Evolutionary conservation across 108 stramenopile species (phyloP), one percentile per base, ranked within the genome.

Genomic region (Cyclotella sp.): DNA sequence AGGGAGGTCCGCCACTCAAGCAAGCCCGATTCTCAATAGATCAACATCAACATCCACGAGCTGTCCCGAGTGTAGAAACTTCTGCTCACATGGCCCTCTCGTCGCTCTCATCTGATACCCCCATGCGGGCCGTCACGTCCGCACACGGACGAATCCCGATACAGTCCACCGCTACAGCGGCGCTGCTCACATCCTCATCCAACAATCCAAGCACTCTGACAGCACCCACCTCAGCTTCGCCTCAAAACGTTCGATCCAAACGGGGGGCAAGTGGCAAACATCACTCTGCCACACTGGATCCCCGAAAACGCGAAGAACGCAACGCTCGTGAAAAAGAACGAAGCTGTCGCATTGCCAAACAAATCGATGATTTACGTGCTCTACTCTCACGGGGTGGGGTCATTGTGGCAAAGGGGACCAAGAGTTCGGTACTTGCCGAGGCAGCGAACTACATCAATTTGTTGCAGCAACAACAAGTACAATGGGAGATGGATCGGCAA

Each of bases 241-340:
- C 46, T 34, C 29, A 45, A 14, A 45, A 47, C 10, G 29, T 34
- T 24, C 64, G 46, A 5, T 28, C 64, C 3, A 47, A 47, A 47
- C 64, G 64, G 1, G 46, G 39, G 45, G 51, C 73, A 15, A 67
- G 55, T 16, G 75, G 52, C 46, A 68, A 68, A 19, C 71, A 65
- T 64, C 58, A 60, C 44, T 65, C 71, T 29, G 67, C 67, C 47
- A 61, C 76, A 40, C 19, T 73, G 15, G 80, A 84, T 45, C 88
- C 87, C 0, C 28, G 51, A 27, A 95, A 90, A 59, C 81, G 94
- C 8, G 89, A 92, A 66, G 92, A 96, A 84, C 84, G 95, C 8
- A 96, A 96, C 75, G 89, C 88, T 45, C 84, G 95, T 18, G 95
- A 96, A 71, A 96, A 96, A 76, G 93, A 94, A 58, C 82, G 95